Base-by-base conservation (phyloP, 129 eudicot genomes). In the Cynara cardunculus region DNA sequence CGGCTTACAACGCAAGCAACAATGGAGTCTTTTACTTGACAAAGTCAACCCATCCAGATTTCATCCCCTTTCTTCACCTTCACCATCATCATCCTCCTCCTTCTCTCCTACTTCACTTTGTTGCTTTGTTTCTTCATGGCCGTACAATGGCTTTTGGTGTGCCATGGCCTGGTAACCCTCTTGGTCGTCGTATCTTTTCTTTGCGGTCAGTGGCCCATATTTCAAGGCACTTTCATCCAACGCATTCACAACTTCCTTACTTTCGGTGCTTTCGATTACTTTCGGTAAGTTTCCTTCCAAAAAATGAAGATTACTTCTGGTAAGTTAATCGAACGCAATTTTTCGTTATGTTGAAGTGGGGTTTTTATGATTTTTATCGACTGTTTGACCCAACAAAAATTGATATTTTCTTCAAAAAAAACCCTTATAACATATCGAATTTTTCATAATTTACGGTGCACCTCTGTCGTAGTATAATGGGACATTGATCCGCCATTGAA, bases 121-220 rank as follows among this genome's bases (percentile, higher is more conserved):
- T 1, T 69, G 28, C 49, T 70, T 44, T 25, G 0, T 22, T 72
- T 25, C 25, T 39, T 41, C 34, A 90, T 93, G 97, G 97, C 72
- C 19, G 91, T 90, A 11, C 91, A 94, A 64, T 94, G 97, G 98
- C 74, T 90, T 75, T 84, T 94, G 74, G 88, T 92, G 2, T 88
- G 93, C 87, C 98, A 94, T 75, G 98, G 96, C 19, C 22, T 90
- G 7, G 79, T 80, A 71, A 94, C 97, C 1, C 75, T 92, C n/a
- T 68, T 94, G 70, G 96, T 94, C 39, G 76, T 94, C 26, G 90
- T 90, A 0, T 91, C 98, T 0, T 94, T 94, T 69, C 85, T 94
- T 13, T 94, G 96, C 81, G 98, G 98, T n/a, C 93, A 90, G 10
- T 92, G 96, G 98, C 98, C 98, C 0, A 87, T 94, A n/a, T 94